These are phyloP conservation scores for Cornus controversa DNA, from an alignment of 148 eudicot species.

Conservation along the genomic window DNA sequence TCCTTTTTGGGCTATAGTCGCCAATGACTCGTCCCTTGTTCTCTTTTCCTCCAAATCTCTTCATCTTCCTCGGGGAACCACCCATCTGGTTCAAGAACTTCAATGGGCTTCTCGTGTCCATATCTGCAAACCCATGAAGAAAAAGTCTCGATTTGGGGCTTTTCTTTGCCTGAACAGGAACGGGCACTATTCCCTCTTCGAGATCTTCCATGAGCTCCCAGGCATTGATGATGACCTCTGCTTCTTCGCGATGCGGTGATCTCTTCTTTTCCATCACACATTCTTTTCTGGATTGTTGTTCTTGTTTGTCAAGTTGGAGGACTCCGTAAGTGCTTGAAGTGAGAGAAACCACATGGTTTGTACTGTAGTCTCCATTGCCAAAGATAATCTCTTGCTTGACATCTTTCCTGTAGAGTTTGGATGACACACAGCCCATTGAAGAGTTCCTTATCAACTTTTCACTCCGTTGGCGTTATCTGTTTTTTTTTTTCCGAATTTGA, in stretches of 20 bases:
- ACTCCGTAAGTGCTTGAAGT: slow-evolving; percentile 84
- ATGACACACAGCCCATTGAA: slow-evolving; percentile 87
- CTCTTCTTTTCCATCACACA: slow-evolving; percentile 23
- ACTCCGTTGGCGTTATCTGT: background rate
- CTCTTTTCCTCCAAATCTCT: slow-evolving; percentile 52
- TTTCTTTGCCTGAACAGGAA: slow-evolving; percentile 28
- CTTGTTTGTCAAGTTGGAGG: slow-evolving; percentile 57
- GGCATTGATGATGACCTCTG: slow-evolving; percentile 74
- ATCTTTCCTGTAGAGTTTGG: slow-evolving; percentile 51
- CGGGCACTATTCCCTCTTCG: slow-evolving; percentile 42
- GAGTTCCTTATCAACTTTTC: background rate
- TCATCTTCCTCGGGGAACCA: slow-evolving; percentile 37
- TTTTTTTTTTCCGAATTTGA: slow-evolving; percentile 8
- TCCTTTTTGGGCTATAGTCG: slow-evolving; percentile 48
- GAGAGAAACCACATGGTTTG: slow-evolving; percentile 71
- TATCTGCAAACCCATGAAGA: slow-evolving; percentile 33
- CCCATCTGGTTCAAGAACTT: slow-evolving; percentile 49
- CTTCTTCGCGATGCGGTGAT: slow-evolving; percentile 31
- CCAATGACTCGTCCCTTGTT: slow-evolving; percentile 27
- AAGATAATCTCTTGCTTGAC: slow-evolving; percentile 28
- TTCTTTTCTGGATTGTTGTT: slow-evolving; percentile 9
- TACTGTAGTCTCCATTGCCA: slow-evolving; percentile 30
- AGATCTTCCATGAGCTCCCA: slow-evolving; percentile 90
- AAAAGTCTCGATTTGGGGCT: slow-evolving; percentile 44
- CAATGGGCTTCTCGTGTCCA: slow-evolving; percentile 38